phyloP scores from a whole-genome alignment of 2,329 filamentous ascomycete genomes.

The Colletotrichum eleusines region DNA sequence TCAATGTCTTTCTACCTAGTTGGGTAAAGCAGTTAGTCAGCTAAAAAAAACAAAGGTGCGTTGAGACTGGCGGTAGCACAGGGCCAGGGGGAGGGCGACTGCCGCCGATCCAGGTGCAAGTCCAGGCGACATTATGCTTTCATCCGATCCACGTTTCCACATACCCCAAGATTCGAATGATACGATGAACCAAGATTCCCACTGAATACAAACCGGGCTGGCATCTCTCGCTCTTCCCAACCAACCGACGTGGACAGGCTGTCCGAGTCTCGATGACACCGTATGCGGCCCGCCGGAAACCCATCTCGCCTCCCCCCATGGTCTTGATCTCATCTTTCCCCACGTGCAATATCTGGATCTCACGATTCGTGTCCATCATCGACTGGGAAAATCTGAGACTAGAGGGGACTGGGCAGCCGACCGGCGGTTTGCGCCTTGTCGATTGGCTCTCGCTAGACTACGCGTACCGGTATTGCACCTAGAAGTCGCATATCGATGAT shows the following conservation, averaged over 20 bases:
- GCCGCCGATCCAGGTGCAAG: slow-evolving; percentile 5
- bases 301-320: slow-evolving; percentile 21
- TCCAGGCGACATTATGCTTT: slow-evolving; percentile 4
- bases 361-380: slow-evolving; percentile 35
- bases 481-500: slow-evolving; percentile 31
- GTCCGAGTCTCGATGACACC: not conserved
- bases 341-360: slow-evolving; percentile 36
- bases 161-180: not conserved
- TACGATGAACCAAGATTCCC: not conserved
- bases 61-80: not conserved
- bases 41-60: not conserved
- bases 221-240: not conserved
- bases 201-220: not conserved
- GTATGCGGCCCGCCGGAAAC: slow-evolving; percentile 33
- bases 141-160: slow-evolving; percentile 12
- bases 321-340: slow-evolving; percentile 7
- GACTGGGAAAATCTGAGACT: not conserved
- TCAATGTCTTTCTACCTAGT: not conserved
- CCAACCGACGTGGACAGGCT: not conserved
- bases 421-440: not conserved
- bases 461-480: not conserved
- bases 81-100: not conserved
- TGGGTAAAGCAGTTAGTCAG: not conserved
- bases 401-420: not conserved
- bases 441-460: not conserved